These are phyloP conservation scores for Prosopis cineraria DNA, from an alignment of 306 rosid species.

Conservation along the genomic window DNA sequence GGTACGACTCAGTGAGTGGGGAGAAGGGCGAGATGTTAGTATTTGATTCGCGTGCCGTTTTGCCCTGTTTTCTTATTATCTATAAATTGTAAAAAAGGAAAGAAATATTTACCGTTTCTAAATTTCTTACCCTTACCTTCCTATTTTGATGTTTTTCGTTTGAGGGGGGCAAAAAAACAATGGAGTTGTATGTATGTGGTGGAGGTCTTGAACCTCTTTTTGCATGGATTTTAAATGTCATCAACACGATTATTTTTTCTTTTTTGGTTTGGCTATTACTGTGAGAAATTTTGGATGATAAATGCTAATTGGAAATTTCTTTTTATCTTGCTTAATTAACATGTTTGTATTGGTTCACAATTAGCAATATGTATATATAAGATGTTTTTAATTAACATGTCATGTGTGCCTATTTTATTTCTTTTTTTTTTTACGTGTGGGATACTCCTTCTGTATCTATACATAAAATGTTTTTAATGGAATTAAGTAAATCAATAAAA, in stretches of 20 bases:
- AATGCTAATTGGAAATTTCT: slow-evolving; percentile 44
- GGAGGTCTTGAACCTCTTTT: slow-evolving; percentile 19
- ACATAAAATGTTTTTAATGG: too few relatives aligned
- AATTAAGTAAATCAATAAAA: too few relatives aligned
- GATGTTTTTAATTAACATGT: too few relatives aligned
- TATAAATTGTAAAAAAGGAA: slow-evolving; percentile 65
- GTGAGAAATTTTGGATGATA: slow-evolving; percentile 50
- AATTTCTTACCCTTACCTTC: neutral
- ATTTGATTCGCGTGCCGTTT: slow-evolving; percentile 85
- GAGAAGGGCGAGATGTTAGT: slow-evolving; percentile 76
- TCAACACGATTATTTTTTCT: slow-evolving; percentile 52
- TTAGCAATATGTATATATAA: too few relatives aligned
- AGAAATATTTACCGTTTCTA: slow-evolving; percentile 17
- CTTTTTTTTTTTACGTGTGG: neutral
- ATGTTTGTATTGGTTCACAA: neutral
- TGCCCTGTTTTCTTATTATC: slow-evolving; percentile 87
- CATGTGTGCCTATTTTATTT: neutral
- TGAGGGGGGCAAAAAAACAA: neutral
- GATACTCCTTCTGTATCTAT: too few relatives aligned
- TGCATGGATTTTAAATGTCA: slow-evolving; percentile 41
- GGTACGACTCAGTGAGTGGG: slow-evolving; percentile 84
- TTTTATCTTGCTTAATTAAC: neutral
- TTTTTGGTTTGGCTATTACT: neutral
- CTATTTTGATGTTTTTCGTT: neutral
- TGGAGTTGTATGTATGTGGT: slow-evolving; percentile 18